These are phyloP conservation scores for Scortechinia acanthostroma DNA, from an alignment of 2,329 filamentous ascomycete species.

Conservation along the genomic window DNA sequence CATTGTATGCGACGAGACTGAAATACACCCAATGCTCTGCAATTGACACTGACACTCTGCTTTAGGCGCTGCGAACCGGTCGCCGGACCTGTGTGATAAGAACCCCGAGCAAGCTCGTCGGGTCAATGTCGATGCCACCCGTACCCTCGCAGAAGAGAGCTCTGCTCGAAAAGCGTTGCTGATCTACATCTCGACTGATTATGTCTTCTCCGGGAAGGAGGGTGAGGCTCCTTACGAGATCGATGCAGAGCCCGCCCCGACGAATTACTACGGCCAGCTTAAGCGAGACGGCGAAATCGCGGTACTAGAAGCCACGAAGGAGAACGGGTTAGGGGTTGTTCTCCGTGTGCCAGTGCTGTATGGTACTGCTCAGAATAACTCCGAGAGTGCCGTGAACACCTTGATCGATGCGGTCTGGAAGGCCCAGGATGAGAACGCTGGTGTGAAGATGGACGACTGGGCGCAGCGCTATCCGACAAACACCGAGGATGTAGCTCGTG, in stretches of 20 bases:
- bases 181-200: constrained; percentile 78
- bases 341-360: constrained; percentile 80
- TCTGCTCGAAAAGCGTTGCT: constrained; percentile 52
- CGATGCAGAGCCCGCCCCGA: constrained; percentile 54
- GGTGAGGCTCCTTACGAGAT: constrained; percentile 80
- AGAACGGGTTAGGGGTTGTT: constrained; percentile 50
- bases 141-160: constrained; percentile 58
- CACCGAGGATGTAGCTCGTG: constrained; percentile 76
- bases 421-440: constrained; percentile 53
- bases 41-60: background rate
- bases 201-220: constrained; percentile 66
- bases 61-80: constrained; percentile 76
- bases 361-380: constrained; percentile 61
- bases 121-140: constrained; percentile 70
- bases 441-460: constrained; percentile 79
- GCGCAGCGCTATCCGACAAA: constrained; percentile 79
- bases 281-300: constrained; percentile 55
- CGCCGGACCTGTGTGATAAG: constrained; percentile 76
- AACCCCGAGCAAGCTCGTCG: constrained; percentile 69
- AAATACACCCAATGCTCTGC: too few species aligned
- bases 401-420: constrained; percentile 73
- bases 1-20: constrained; percentile 78
- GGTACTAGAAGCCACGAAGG: constrained; percentile 52
- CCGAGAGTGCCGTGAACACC: constrained; percentile 77
- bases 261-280: constrained; percentile 68